phyloP scores from a whole-genome alignment of 495 filamentous ascomycete species.

The Penicillium psychrofluorescens region DNA sequence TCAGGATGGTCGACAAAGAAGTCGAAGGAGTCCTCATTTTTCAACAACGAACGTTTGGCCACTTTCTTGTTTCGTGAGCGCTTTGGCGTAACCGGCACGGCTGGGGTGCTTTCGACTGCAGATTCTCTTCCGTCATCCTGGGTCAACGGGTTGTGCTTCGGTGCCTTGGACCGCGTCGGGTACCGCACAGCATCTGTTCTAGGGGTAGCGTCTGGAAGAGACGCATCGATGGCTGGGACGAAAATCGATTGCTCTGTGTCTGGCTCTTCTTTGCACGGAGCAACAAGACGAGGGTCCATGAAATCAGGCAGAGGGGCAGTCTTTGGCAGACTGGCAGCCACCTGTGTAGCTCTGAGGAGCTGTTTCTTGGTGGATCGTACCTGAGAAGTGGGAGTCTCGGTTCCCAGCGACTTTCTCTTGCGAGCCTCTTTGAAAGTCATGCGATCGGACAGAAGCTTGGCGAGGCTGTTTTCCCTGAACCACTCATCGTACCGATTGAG shows the following conservation, averaged over 20 bases:
- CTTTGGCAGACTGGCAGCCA: neutral
- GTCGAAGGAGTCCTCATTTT: conserved; percentile 4
- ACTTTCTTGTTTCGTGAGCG: conserved; percentile 4
- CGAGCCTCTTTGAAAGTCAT: conserved; percentile 65
- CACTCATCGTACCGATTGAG: conserved; percentile 61
- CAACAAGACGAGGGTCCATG: conserved; percentile 30
- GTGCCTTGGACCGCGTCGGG: neutral
- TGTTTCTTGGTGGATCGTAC: neutral
- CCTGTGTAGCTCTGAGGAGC: neutral
- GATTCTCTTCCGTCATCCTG: conserved; percentile 4
- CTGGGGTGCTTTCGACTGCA: conserved; percentile 2
- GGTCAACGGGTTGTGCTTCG: conserved; percentile 6
- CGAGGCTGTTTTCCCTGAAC: conserved; percentile 58
- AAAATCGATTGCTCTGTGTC: neutral
- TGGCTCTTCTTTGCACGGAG: conserved; percentile 2
- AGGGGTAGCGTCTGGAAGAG: too few relatives aligned
- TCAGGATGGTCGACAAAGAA: conserved; percentile 1
- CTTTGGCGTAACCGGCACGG: conserved; percentile 15
- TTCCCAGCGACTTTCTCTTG: conserved; percentile 27
- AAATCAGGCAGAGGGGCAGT: conserved; percentile 10
- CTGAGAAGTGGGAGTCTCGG: neutral
- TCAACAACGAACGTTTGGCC: neutral
- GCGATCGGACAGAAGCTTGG: conserved; percentile 60
- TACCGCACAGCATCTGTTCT: neutral
- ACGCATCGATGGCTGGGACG: neutral